Base-by-base conservation (phyloP, 331 rosid species). In the Rosa hybrid region DNA sequence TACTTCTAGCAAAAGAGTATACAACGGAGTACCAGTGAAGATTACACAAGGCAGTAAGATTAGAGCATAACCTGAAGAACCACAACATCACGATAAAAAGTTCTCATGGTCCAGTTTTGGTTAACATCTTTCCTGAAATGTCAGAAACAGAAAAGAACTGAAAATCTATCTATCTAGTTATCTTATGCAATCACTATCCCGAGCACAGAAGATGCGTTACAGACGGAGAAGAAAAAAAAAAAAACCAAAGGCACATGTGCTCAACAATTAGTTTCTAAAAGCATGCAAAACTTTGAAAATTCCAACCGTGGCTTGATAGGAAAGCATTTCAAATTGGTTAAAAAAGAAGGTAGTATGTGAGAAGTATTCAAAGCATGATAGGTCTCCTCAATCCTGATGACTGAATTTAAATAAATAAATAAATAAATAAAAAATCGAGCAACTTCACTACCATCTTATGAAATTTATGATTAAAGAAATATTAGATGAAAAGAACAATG, bases 71-170 rank as follows among this genome's bases (percentile, higher is more conserved):
- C 98, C 94, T 93, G 99, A 78, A 95, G 97, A 80, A 84, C 80
- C 84, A 88, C 84, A 74, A 93, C 93, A 74, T 90, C 96, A 63
- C 51, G 83, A 90, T 91, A 93, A 81, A 95, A 91, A 71, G 90
- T 87, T 88, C 91, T 84, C 91, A 95, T 86, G 34, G 94, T 88
- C 59, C 53, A 71, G 77, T 89, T 88, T 83, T 92, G 91, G 21
- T 48, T 44, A 87, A 89, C 70, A 86, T 95, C 96, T 81, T 90
- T 88, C 92, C 99, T 93, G 96, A 85, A 90, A 87, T 85, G 62
- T 65, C 62, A 68, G 70, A 83, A 11, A 49, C 60, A 77, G 17
- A 49, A 64, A 14, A 34, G 5, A 77, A 68, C 82, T 81, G 49
- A 72, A 77, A 59, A 7, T 17, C 23, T 67, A 67, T 34, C 69